Base-by-base conservation (phyloP, 768 basidiomycete species). In the Strobilomyces confusus region DNA sequence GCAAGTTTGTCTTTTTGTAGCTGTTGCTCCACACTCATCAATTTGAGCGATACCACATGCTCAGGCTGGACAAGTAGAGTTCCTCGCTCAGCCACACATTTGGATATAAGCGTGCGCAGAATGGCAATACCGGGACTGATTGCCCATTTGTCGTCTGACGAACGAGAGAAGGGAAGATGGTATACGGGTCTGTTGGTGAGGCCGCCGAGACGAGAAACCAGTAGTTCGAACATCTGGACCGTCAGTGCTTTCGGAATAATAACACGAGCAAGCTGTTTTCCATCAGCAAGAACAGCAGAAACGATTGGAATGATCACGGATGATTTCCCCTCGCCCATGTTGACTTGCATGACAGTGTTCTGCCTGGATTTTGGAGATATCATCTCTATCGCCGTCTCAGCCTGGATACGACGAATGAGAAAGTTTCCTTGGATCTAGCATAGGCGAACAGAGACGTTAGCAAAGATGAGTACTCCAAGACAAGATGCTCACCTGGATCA, bases 141-240 rank as follows among this genome's bases (percentile, higher is more conserved):
- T 13, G 14, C 32, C 12, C 32, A 3, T 3, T 13, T 13, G 32
- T 33, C 9, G 3, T 13, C 11, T 9, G 32, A 5, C 3, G 32
- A 11, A 13, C 32, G 32, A 6, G 32, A 33, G 32, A 81, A 79
- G 4, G 80, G 79, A 0, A 80, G 36, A 47, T 71, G 75, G 49
- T 75, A 80, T 9, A 81, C 58, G 0, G 72, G 74, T 19, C 76
- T 71, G 51, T 79, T 76, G 0, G 63, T 48, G 14, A 81, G 72
- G 11, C 74, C 72, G 15, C 70, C 65, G 4, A 81, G 56, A 14
- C 74, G 69, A 14, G 70, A 61, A 5, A 67, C 67, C 2, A 81
- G 68, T 11, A 77, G 50, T 20, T 74, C 70, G 57, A 81, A 77
- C 76, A 78, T 80, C 52, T 77, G 76, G 5, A 54, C 62, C 0